These are phyloP conservation scores for Talaromyces marneffei DNA, from an alignment of 2,329 filamentous ascomycete genomes.

Conservation along the genomic window DNA sequence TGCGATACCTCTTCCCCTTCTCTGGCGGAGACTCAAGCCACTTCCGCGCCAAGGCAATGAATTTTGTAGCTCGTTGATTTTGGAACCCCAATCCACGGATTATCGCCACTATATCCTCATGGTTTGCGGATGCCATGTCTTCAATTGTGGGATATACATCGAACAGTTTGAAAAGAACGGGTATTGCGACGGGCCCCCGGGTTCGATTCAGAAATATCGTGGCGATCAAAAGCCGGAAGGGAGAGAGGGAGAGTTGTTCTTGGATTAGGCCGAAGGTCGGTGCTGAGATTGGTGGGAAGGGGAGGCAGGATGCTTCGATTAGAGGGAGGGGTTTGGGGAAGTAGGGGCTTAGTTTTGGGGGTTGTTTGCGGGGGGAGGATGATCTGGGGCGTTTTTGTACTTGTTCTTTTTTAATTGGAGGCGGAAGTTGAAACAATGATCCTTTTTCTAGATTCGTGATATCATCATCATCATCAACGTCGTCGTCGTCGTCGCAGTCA, in stretches of 20 bases:
- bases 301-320: conserved; percentile 41
- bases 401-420: neutral
- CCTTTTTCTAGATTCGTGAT: neutral
- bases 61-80: conserved; percentile 58
- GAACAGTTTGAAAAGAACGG: conserved; percentile 65
- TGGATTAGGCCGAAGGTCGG: conserved; percentile 73
- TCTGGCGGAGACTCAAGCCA: conserved; percentile 63
- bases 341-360: conserved; percentile 37
- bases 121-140: conserved; percentile 54
- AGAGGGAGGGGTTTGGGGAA: conserved; percentile 29
- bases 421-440: neutral
- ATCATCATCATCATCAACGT: neutral
- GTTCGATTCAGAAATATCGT: conserved; percentile 83
- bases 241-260: conserved; percentile 66
- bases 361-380: conserved; percentile 15
- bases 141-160: conserved; percentile 61
- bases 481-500: no score
- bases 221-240: conserved; percentile 75
- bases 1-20: conserved; percentile 52
- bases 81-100: conserved; percentile 68
- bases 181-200: conserved; percentile 65
- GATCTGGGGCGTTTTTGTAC: neutral
- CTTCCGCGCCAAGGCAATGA: conserved; percentile 63
- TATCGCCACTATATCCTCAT: conserved; percentile 53
- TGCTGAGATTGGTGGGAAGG: conserved; percentile 61